Evolutionary conservation across 345 rosid species (phyloP).

Genomic region (Cardamine chenopodiifolia): DNA sequence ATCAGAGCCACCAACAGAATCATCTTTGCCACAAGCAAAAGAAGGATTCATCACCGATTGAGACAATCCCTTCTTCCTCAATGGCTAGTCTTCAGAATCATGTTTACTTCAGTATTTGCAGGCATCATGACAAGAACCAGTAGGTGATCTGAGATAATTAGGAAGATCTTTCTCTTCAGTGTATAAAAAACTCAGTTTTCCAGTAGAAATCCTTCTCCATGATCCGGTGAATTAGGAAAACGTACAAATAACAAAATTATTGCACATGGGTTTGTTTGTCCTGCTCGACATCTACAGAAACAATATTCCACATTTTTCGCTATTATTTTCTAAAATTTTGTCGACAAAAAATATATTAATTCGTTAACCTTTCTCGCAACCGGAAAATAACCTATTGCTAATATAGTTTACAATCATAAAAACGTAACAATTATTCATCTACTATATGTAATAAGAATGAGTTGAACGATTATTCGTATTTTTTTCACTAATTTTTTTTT

Average conservation of each 20-base stretch:
- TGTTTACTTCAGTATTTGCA: slow-evolving; percentile 75
- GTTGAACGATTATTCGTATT: not conserved
- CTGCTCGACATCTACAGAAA: not conserved
- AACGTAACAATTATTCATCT: not conserved
- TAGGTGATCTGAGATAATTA: slow-evolving; percentile 68
- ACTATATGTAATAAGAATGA: not conserved
- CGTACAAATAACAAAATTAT: not conserved
- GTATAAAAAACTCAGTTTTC: slow-evolving; percentile 44
- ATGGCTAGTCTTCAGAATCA: slow-evolving; percentile 49
- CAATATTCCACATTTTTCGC: not conserved
- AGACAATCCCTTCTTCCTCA: slow-evolving; percentile 42
- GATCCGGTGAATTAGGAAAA: slow-evolving; percentile 43
- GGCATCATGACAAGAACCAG: slow-evolving; percentile 83
- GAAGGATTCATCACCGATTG: slow-evolving; percentile 28
- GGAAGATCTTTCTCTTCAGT: slow-evolving; percentile 54
- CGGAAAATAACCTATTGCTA: not conserved
- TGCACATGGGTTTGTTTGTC: slow-evolving; percentile 29
- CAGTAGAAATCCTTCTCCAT: slow-evolving; percentile 53
- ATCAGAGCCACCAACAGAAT: slow-evolving; percentile 12
- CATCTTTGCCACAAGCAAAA: slow-evolving; percentile 20
- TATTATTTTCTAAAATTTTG: not conserved
- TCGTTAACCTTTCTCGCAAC: not conserved
- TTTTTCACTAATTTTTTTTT: not conserved
- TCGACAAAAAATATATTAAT: not conserved
- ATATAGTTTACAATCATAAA: not conserved